Conservation (phyloP, 495 filamentous ascomycete species). For the Xylaria intraflava region DNA sequence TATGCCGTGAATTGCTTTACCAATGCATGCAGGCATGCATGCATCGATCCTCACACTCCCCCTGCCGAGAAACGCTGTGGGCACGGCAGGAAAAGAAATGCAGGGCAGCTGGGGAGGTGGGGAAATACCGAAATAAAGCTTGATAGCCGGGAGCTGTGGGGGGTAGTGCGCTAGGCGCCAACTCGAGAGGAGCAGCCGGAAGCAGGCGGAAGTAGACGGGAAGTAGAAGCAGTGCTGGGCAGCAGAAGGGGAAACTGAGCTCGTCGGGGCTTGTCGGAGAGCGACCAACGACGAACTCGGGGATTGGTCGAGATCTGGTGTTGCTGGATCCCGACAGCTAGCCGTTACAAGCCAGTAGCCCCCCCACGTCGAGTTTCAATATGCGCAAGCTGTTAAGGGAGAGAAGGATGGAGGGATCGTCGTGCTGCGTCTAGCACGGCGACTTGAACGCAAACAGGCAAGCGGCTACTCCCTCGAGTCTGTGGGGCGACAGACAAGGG, state of each 20-base stretch:
- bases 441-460: not conserved
- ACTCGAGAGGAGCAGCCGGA: no score
- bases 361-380: not conserved
- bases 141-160: no score
- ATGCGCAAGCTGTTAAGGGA: not conserved
- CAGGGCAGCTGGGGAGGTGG: constrained; percentile 1
- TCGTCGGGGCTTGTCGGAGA: not conserved
- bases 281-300: not conserved
- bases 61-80: constrained; percentile 12
- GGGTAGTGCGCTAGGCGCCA: constrained; percentile 11
- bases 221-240: not conserved
- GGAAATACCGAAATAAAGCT: no score
- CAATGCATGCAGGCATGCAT: constrained; percentile 8
- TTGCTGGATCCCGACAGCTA: not conserved
- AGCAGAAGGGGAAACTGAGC: not conserved
- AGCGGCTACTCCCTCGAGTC: not conserved
- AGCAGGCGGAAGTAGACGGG: no score
- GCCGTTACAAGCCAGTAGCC: not conserved
- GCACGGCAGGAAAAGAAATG: not conserved
- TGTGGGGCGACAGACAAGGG: not conserved
- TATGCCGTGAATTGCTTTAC: constrained; percentile 2
- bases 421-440: not conserved
- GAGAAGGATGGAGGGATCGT: not conserved
- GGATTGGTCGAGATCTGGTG: not conserved
- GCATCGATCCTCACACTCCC: constrained; percentile 4